Conservation (phyloP, 768 basidiomycete species). For the Jaapia argillacea region DNA sequence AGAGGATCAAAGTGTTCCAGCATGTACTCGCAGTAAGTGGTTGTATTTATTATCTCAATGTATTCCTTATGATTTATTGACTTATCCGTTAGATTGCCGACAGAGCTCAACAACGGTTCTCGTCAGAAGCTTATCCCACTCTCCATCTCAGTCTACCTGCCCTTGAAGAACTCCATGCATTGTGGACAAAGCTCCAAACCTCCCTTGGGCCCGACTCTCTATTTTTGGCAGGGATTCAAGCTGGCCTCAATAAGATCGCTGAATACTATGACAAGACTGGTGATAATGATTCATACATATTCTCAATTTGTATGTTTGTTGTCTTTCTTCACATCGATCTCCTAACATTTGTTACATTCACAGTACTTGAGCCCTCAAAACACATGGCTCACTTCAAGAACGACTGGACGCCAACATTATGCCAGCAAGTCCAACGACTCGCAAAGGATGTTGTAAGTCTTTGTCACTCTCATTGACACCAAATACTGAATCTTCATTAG, state of each 20-base stretch:
- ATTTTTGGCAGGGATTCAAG: conserved; percentile 13
- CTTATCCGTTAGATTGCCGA: conserved; percentile 15
- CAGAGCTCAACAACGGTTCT: conserved; percentile 21
- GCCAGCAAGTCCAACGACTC: not conserved
- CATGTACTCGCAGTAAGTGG: conserved; percentile 12
- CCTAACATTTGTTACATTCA: not conserved
- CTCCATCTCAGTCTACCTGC: conserved; percentile 20
- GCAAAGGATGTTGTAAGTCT: conserved; percentile 10
- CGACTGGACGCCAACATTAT: conserved; percentile 6
- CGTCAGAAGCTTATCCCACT: conserved; percentile 14
- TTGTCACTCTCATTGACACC: too few relatives aligned
- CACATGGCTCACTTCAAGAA: conserved; percentile 10
- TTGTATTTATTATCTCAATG: not conserved
- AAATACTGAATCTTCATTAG: too few relatives aligned
- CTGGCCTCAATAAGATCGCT: conserved; percentile 20
- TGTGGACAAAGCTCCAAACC: conserved; percentile 9
- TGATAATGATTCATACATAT: conserved; percentile 20
- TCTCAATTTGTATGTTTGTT: conserved; percentile 21
- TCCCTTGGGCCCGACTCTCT: conserved; percentile 13
- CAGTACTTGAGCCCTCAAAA: conserved; percentile 11
- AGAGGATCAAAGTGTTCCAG: conserved; percentile 9
- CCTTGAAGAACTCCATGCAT: conserved; percentile 17
- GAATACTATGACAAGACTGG: conserved; percentile 24
- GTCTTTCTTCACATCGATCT: too few relatives aligned
- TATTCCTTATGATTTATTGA: conserved; percentile 1